Base-by-base conservation (phyloP, 1,284 basidiomycete genomes). In the Cerioporus squamosus region DNA sequence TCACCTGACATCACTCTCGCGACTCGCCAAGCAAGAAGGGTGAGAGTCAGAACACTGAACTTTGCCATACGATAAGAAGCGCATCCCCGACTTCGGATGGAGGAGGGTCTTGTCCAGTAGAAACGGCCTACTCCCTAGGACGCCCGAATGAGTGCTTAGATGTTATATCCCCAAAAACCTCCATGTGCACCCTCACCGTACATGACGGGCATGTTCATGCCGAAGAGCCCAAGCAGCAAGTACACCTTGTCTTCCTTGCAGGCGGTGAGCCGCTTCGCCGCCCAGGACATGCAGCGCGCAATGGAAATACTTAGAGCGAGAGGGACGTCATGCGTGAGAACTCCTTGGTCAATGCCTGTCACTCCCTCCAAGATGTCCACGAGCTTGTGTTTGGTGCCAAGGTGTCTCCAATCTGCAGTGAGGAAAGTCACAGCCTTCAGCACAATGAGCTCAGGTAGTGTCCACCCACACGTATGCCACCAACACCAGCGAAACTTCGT, bases 221-320 rank as follows among this genome's bases (percentile, higher is more conserved):
- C 52, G 17, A 53, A 53, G 9, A 53, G 31, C 15, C 52, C 52
- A 10, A 53, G 24, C 0, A 53, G 44, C 20, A 20, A 17, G 18
- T 53, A 53, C 15, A 33, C 52, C 52, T 47, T 38, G 44, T 53
- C 52, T 18, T 53, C 52, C 15, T 26, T 20, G 17, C 44, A 20
- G 4, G 52, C 39, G 1, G 52, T 39, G 4, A 12, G 24, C 6
- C 52, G 52, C 6, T 42, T 15, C 24, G 52, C n/a, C 23, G 52
- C 52, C 52, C 52, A 53, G 18, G 22, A 46, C 45, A 53, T 46
- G 3, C 50, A 24, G 6, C 29, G 43, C 36, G 44, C 51, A 14
- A 33, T 23, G 1, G 18, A 31, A 10, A 29, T 24, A n/a, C n/a
- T n/a, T n/a, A 2, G 42, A 17, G 18, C 24, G 20, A 53, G 22